phyloP scores from a whole-genome alignment of 1,139 yeast species.

The Pneumocystis carinii region DNA sequence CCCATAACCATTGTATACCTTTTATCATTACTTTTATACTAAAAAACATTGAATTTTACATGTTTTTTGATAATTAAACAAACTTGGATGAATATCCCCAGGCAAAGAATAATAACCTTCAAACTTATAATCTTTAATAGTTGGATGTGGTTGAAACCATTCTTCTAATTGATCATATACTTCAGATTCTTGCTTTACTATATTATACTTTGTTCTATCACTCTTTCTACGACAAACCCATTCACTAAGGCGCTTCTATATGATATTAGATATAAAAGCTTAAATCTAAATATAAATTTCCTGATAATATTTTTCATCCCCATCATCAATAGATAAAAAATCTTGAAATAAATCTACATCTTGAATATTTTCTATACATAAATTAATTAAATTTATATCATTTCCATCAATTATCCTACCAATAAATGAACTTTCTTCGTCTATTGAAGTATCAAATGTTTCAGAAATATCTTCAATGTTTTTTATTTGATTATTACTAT shows the following conservation, averaged over 20 bases:
- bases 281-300: conserved; percentile 4
- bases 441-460: background rate
- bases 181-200: conserved; percentile 8
- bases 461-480: conserved; percentile 1
- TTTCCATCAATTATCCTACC: background rate
- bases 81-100: conserved; percentile 74
- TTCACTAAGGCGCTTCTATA: conserved; percentile 30
- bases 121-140: conserved; percentile 55
- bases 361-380: background rate
- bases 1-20: conserved; percentile 50
- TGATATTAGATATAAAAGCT: background rate
- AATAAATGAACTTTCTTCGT: background rate
- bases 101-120: conserved; percentile 62
- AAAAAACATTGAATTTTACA: conserved; percentile 26
- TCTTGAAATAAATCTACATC: background rate
- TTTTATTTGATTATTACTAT: conserved; percentile 1
- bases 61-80: conserved; percentile 87
- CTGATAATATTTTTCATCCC: conserved; percentile 51
- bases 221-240: conserved; percentile 37
- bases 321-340: conserved; percentile 42
- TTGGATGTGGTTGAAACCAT: conserved; percentile 66
- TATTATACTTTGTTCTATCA: conserved; percentile 20
- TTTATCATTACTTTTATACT: conserved; percentile 46
- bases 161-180: conserved; percentile 28
- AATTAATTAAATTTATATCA: background rate